Percentiles rank a stretch among this genome's conserved stretches.
phyloP scores from a whole-genome alignment of 768 basidiomycete genomes.

The Phlebiopsis flavidoalba region DNA sequence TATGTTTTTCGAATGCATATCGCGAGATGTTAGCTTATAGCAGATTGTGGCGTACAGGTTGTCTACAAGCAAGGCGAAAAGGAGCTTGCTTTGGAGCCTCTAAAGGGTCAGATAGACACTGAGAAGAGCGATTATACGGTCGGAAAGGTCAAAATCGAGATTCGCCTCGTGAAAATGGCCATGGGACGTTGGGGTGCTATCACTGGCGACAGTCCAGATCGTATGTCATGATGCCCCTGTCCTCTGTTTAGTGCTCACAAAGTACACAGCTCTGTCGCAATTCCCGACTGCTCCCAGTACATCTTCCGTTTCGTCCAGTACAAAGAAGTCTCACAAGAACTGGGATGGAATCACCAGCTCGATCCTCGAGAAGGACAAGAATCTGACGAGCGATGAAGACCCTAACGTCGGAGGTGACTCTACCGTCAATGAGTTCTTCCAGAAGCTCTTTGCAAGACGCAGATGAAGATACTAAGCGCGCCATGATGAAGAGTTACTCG shows the following conservation, averaged over 20 bases:
- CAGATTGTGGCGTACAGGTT: conserved; percentile 34
- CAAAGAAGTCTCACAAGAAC: conserved; percentile 55
- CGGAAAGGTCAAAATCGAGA: conserved; percentile 85
- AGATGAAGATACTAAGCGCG: conserved; percentile 85
- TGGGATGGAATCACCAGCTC: conserved; percentile 82
- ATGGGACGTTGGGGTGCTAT: conserved; percentile 71
- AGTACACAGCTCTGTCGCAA: conserved; percentile 1
- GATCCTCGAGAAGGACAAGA: conserved; percentile 65
- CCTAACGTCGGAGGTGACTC: conserved; percentile 89
- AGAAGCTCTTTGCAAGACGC: conserved; percentile 87
- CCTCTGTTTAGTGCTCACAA: neutral
- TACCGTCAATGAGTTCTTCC: conserved; percentile 85
- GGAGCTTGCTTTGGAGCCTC: conserved; percentile 65
- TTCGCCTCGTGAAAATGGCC: conserved; percentile 66
- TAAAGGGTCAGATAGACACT: conserved; percentile 77
- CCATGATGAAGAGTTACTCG: conserved; percentile 97
- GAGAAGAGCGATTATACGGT: conserved; percentile 58
- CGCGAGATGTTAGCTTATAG: neutral
- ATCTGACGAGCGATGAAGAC: conserved; percentile 65
- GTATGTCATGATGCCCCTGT: conserved; percentile 29
- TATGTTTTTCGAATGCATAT: conserved; percentile 23
- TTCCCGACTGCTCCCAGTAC: conserved; percentile 32
- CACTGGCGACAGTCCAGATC: conserved; percentile 70
- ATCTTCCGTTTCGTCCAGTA: conserved; percentile 14
- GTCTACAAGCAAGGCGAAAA: conserved; percentile 68